A percentile compares a stretch with the other conserved stretches of the same genome.
Conservation (phyloP, 371 early-diverging fungal genomes). For the Mucor piriformis region DNA sequence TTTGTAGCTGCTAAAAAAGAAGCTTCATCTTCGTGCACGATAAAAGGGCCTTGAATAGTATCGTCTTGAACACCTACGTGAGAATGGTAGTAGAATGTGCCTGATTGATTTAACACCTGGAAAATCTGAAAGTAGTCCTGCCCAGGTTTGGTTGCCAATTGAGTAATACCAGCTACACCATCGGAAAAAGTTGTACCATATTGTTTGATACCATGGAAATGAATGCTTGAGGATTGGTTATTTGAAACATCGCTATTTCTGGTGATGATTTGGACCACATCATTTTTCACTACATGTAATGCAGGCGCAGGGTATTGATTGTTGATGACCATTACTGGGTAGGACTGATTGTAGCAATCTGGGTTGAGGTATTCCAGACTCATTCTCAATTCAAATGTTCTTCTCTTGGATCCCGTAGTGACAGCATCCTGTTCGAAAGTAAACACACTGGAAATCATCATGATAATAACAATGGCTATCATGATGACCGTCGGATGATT, state of each 20-base stretch:
- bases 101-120: conserved; percentile 38
- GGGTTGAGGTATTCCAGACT: conserved; percentile 24
- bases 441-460: too few species aligned
- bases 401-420: not conserved
- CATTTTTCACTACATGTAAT: conserved; percentile 38
- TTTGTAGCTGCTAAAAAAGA: conserved; percentile 3
- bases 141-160: conserved; percentile 55
- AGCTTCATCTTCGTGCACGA: conserved; percentile 46
- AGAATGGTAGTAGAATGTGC: conserved; percentile 61
- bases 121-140: conserved; percentile 49
- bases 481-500: too few species aligned
- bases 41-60: conserved; percentile 49
- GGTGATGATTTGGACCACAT: conserved; percentile 39
- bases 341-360: conserved; percentile 29
- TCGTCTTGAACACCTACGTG: conserved; percentile 50
- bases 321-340: conserved; percentile 32
- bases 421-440: not conserved
- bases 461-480: too few species aligned
- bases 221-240: conserved; percentile 29
- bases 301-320: conserved; percentile 50
- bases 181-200: conserved; percentile 36
- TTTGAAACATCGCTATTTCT: conserved; percentile 26
- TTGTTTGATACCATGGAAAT: conserved; percentile 51
- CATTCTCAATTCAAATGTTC: conserved; percentile 24
- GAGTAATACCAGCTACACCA: conserved; percentile 66